These are phyloP conservation scores for Colletotrichum aenigma DNA, from an alignment of 2,329 filamentous ascomycete genomes.

Conservation along the genomic window DNA sequence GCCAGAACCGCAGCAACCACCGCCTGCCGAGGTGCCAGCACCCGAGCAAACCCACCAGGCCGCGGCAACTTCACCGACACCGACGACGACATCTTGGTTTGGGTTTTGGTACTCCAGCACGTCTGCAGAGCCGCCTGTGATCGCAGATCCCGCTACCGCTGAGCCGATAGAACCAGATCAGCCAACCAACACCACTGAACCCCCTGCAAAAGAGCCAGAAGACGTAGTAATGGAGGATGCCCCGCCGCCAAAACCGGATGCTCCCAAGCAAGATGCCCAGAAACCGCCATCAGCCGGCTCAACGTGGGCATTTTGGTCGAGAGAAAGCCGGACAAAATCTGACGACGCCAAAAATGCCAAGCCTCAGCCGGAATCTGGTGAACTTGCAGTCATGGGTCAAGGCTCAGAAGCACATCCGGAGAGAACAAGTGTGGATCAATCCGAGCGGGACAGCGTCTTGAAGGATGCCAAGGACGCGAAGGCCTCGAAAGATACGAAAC, in stretches of 20 bases:
- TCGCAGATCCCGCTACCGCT: neutral
- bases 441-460: slow-evolving; percentile 34
- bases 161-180: slow-evolving; percentile 14
- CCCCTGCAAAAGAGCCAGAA: slow-evolving; percentile 33
- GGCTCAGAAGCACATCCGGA: slow-evolving; percentile 60
- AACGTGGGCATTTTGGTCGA: slow-evolving; percentile 84
- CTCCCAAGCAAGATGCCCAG: slow-evolving; percentile 27
- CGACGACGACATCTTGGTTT: slow-evolving; percentile 43
- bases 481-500: slow-evolving; percentile 22
- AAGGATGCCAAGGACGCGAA: slow-evolving; percentile 32
- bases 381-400: slow-evolving; percentile 63
- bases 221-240: slow-evolving; percentile 51
- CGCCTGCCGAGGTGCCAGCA: neutral
- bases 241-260: slow-evolving; percentile 28
- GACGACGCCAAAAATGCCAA: slow-evolving; percentile 29
- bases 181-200: slow-evolving; percentile 1
- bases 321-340: slow-evolving; percentile 49
- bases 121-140: slow-evolving; percentile 5
- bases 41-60: slow-evolving; percentile 18
- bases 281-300: slow-evolving; percentile 58
- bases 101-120: slow-evolving; percentile 39
- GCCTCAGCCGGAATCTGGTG: slow-evolving; percentile 44
- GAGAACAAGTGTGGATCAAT: slow-evolving; percentile 44
- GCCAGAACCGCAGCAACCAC: neutral
- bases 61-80: slow-evolving; percentile 16